Base-by-base conservation (phyloP, 176 grass and related monocot genomes). In the Eleusine coracana region DNA sequence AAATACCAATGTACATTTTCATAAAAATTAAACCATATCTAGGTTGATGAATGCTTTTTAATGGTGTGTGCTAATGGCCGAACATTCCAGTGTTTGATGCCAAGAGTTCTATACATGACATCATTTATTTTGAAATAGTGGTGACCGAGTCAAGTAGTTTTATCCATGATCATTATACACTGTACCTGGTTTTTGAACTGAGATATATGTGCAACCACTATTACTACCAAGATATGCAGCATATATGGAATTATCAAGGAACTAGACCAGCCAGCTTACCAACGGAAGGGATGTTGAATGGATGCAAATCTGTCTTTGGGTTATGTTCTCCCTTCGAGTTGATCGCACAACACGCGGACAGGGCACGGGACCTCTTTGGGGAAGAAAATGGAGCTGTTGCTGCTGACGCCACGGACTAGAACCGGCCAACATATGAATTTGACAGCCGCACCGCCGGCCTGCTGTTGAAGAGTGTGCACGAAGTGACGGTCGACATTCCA, bases 401-500 rank as follows among this genome's bases (percentile, higher is more conserved):
- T 3, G 70, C 46, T 20, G 60, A 36, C 16, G 51, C 72, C 37
- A 21, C 17, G 25, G 77, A 74, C 11, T 9, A 25, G 6, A 76
- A 1, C 23, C 17, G 48, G 25, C 11, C 2, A 36, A 73, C 48
- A 5, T 58, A n/a, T 11, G 59, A 34, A 4, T 23, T 66, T 42
- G 12, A 48, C 18, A 61, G 77, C 23, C 58, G 31, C 31, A 49
- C 34, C 8, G 68, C 75, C 6, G 59, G 70, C 11, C 48, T 7
- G 37, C 5, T 27, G 69, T 60, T 74, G n/a, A 80, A 25, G 29
- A 86, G 18, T 77, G 70, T 27, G 84, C 60, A 86, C 6, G 77
- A 80, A 65, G 20, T 59, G 60, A 80, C 61, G 1, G 38, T 80
- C 77, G 70, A 80, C 84, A 86, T 86, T 60, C n/a, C 52, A 84